Percentiles rank a stretch among this genome's conserved stretches.
phyloP scores from a whole-genome alignment of 208 protist genomes.

The Phytomonas sp. region DNA sequence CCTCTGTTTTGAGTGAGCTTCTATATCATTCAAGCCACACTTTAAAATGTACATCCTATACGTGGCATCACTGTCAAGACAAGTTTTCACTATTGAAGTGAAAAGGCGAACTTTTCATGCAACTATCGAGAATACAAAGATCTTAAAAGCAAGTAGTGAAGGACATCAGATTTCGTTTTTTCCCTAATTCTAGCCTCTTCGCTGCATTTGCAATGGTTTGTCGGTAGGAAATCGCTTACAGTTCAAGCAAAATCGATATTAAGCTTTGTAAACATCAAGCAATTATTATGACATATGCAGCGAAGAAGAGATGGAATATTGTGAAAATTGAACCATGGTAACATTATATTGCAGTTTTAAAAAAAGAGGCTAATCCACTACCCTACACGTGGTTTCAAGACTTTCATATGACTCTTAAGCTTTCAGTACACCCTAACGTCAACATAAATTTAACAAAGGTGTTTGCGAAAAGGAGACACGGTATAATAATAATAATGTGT shows the following conservation, averaged over 20 bases:
- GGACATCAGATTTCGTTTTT: background rate
- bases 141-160: no score
- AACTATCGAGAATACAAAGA: no score
- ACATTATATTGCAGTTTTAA: background rate
- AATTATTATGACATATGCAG: background rate
- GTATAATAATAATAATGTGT: background rate
- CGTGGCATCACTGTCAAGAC: background rate
- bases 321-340: background rate
- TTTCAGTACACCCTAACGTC: background rate
- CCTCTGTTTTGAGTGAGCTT: no score
- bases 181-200: background rate
- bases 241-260: background rate
- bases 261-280: background rate
- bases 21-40: no score
- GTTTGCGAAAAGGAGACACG: background rate
- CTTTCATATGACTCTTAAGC: background rate
- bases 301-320: background rate
- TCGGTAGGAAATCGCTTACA: background rate
- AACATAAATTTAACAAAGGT: background rate
- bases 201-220: background rate
- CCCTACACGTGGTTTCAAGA: background rate
- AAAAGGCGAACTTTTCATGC: background rate
- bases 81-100: background rate
- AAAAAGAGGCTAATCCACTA: background rate
- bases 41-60: background rate